phyloP scores from a whole-genome alignment of 768 basidiomycete genomes.

The Xerocomus spinulosus region DNA sequence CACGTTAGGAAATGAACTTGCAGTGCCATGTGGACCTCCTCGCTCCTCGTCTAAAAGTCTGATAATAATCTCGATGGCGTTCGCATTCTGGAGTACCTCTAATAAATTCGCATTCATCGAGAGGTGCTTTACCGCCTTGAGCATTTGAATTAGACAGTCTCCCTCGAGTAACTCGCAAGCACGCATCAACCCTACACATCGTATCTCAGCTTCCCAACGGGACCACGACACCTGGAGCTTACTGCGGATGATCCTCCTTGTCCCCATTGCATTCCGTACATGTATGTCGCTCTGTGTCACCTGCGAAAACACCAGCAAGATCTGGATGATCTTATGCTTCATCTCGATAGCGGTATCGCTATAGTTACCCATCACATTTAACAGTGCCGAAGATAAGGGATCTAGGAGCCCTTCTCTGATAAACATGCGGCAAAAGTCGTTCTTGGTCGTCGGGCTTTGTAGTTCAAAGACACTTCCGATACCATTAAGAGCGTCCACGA shows the following conservation, averaged over 20 bases:
- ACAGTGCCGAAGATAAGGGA: constrained; percentile 82
- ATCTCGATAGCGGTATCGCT: constrained; percentile 63
- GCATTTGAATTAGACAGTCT: constrained; percentile 81
- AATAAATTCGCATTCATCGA: constrained; percentile 89
- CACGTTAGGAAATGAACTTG: constrained; percentile 34
- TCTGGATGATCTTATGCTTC: constrained; percentile 86
- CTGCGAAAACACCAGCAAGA: constrained; percentile 88
- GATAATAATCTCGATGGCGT: constrained; percentile 89
- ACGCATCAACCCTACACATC: constrained; percentile 67
- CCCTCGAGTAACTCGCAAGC: constrained; percentile 85
- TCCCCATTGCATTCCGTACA: constrained; percentile 88
- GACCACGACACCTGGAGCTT: constrained; percentile 31
- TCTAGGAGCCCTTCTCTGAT: constrained; percentile 93
- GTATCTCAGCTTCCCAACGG: constrained; percentile 1
- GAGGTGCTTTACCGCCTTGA: constrained; percentile 94
- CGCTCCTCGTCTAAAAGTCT: constrained; percentile 78
- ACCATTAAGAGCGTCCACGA: constrained; percentile 90
- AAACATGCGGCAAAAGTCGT: constrained; percentile 98
- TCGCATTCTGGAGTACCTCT: constrained; percentile 94
- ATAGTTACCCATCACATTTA: constrained; percentile 79
- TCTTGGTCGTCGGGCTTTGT: constrained; percentile 93
- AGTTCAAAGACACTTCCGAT: constrained; percentile 95
- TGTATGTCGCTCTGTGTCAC: constrained; percentile 95
- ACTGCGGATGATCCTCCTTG: constrained; percentile 86
- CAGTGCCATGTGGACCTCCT: constrained; percentile 74